A percentile compares a stretch with the other conserved stretches of the same genome.
These are phyloP conservation scores for Zea luxurians DNA, from an alignment of 176 grass and related monocot species.

Conservation along the genomic window DNA sequence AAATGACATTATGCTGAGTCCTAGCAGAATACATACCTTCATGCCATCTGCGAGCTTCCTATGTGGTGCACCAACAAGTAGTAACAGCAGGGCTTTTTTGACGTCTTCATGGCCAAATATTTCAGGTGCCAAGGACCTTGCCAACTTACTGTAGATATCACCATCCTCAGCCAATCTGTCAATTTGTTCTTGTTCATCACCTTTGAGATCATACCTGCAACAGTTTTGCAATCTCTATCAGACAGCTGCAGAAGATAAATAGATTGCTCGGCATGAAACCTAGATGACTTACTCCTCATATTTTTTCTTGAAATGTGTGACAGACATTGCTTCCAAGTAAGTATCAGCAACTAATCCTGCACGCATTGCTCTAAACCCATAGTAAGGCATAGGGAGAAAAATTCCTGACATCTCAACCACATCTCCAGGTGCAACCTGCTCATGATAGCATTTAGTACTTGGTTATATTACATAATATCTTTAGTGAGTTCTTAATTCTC, in stretches of 20 bases:
- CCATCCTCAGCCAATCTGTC: conserved; percentile 83
- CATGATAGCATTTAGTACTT: conserved; percentile 23
- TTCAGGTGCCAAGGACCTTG: conserved; percentile 89
- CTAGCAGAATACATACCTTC: conserved; percentile 60
- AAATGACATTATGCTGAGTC: not conserved
- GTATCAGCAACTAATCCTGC: conserved; percentile 96
- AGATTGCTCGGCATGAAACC: not conserved
- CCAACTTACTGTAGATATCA: conserved; percentile 85
- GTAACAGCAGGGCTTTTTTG: conserved; percentile 70
- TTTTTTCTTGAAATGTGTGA: conserved; percentile 97
- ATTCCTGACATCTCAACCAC: conserved; percentile 88
- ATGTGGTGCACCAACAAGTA: conserved; percentile 83
- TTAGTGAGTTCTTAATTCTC: not conserved
- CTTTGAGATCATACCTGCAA: conserved; percentile 73
- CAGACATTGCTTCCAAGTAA: conserved; percentile 90
- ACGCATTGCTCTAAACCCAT: conserved; percentile 78
- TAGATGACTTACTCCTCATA: conserved; percentile 29
- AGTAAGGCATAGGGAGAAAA: conserved; percentile 91
- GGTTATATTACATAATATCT: not conserved
- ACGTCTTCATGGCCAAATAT: conserved; percentile 99
- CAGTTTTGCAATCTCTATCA: conserved; percentile 16
- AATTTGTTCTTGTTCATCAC: conserved; percentile 44
- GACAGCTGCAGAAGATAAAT: conserved; percentile 7
- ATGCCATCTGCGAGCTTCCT: conserved; percentile 85
- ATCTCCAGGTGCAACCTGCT: conserved; percentile 93